Conservation (phyloP, 1,284 basidiomycete species). For the Rhodotorula mucilaginosa region DNA sequence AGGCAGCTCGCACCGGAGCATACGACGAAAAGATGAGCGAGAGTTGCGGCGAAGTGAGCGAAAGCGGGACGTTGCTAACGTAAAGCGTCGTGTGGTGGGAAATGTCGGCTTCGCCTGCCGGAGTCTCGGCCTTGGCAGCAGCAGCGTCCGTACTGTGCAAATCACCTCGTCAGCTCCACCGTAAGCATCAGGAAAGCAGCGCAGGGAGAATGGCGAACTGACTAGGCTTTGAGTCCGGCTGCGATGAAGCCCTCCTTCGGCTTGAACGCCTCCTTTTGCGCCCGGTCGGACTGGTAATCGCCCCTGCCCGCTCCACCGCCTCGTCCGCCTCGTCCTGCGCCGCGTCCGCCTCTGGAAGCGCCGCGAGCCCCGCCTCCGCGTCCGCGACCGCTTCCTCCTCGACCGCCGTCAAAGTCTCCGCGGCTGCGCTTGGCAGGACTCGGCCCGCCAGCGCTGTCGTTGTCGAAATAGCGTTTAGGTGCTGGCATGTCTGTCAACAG, state of each 20-base stretch:
- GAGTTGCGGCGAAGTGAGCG: slow-evolving; percentile 83
- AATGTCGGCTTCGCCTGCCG: not conserved
- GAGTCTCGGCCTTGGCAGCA: slow-evolving; percentile 14
- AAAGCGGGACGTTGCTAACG: slow-evolving; percentile 66
- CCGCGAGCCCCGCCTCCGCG: slow-evolving; percentile 11
- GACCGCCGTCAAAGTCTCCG: slow-evolving; percentile 10
- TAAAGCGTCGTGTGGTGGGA: slow-evolving; percentile 48
- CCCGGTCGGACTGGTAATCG: slow-evolving; percentile 17
- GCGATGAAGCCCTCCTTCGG: slow-evolving; percentile 40
- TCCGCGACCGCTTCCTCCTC: slow-evolving; percentile 4
- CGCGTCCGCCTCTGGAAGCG: too few relatives aligned
- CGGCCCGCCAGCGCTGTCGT: not conserved
- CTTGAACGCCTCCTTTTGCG: slow-evolving; percentile 38
- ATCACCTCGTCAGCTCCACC: not conserved
- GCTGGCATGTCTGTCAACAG: slow-evolving; percentile 21
- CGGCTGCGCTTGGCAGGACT: slow-evolving; percentile 19
- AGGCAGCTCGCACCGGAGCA: slow-evolving; percentile 88
- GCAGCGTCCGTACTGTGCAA: slow-evolving; percentile 34
- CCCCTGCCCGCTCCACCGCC: slow-evolving; percentile 7
- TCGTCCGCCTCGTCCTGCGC: slow-evolving; percentile 5
- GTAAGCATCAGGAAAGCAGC: not conserved
- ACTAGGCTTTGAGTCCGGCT: slow-evolving; percentile 38
- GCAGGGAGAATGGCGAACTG: slow-evolving; percentile 4
- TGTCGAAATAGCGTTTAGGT: slow-evolving; percentile 37
- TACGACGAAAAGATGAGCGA: slow-evolving; percentile 92